Evolutionary conservation across 441 rosid species (phyloP), one percentile per base, ranked within the genome.

Genomic region (Sinapis alba): DNA sequence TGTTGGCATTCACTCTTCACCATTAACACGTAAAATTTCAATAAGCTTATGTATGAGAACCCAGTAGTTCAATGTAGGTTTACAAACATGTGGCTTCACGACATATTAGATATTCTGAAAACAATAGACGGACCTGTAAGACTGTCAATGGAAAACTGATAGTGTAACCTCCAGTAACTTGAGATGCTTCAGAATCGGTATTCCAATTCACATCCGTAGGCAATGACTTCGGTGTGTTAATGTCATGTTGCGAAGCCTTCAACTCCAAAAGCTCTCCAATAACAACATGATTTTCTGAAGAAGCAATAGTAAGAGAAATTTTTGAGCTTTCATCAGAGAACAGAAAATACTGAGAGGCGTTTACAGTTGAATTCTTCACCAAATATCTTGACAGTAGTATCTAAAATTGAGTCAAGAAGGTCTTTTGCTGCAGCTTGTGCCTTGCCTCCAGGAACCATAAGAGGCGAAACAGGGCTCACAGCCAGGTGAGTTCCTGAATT

Each of bases 1-100:
- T 96, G 99, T 80, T 96, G 99, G 84, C 98, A 93, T 84, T 96
- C 99, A 83, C 99, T 96, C 99, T 96, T 79, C 61, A 54, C 62
- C 76, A 83, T 80, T 43, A 66, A 63, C 67, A 67, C 24, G 38
- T 36, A 19, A 43, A 60, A 47, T 23, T 62, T 77, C 73, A 65
- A 27, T 36, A 41, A 72, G 76, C 65, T 65, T 56, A 72, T 47
- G 67, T 74, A 50, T 45, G 38, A 50, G 20, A 71, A 62, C 41
- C 41, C 26, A 68, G 30, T 68, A 51, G 59, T 30, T 79, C 34
- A 74, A 51, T n/a, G 59, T 34, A 69, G 59, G 10, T 34, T 34
- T 34, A 34, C 10, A 9, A 34, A 34, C 41, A 34, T 34, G 9
- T 34, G 41, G 41, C 41, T 34, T 34, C 41, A 34, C 41, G 41